Base-by-base conservation (phyloP, 805 yeast genomes). In the Maudiozyma pseudohumilis region DNA sequence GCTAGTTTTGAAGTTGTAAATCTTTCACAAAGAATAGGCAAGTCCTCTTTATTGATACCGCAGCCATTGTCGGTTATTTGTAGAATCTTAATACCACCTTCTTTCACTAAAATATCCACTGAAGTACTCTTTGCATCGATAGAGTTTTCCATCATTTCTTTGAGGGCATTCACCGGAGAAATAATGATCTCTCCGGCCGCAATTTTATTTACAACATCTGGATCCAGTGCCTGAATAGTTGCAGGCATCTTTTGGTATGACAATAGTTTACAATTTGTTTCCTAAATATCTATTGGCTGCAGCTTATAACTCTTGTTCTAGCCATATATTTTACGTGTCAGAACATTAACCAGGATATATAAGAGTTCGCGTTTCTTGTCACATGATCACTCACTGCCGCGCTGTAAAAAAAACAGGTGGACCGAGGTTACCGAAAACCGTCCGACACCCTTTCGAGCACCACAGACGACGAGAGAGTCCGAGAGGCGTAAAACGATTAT, bases 121-220 rank as follows among this genome's bases (percentile, higher is more conserved):
- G 69, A 56, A 0, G 88, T 69, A 10, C 94, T 65, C 0, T 71
- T 68, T 0, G 98, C 96, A 56, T 92, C 98, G 10, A 92, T 75
- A 5, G 94, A 74, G 64, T 92, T 92, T 61, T 92, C 98, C 42
- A 92, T 63, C 64, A 92, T 65, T 57, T 92, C 98, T 55, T 92
- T 92, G 29, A 92, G 63, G 0, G 98, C 98, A 56, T 89, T 92
- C 5, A 89, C 82, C 0, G 98, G 97, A 4, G 88, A 89, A 20
- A 88, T 72, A 40, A 92, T 84, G 60, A 92, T 85, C 62, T 92
- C 97, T 0, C 98, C 98, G 1, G 98, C 98, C 0, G 98, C 98
- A 20, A 92, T 92, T 43, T 80, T 74, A 56, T 87, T 88, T 34
- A 92, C 83, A 16, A 88, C 96, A 2, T 74, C 56, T 12, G 64